Percentiles rank a stretch among this genome's conserved stretches.
Conservation (phyloP, 225 moss, liverwort and hornwort genomes). For the Anthoceros angustus region DNA sequence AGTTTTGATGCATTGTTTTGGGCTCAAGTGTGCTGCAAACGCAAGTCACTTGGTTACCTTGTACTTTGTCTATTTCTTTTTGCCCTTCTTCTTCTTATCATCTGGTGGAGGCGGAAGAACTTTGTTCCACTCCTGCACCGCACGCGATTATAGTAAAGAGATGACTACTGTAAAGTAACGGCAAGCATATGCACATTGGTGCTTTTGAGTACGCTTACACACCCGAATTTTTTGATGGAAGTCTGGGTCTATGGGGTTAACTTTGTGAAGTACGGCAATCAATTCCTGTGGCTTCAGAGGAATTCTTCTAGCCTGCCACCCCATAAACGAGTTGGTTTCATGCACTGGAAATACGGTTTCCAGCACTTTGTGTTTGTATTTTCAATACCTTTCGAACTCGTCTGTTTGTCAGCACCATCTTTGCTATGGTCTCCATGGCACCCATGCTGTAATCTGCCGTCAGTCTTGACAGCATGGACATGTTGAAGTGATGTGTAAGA, state of each 20-base stretch:
- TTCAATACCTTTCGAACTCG: constrained; percentile 24
- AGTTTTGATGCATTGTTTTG: not conserved
- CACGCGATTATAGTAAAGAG: not conserved
- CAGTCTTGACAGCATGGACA: constrained; percentile 53
- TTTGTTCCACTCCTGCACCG: not conserved
- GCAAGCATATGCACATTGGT: not conserved
- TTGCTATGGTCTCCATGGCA: constrained; percentile 55
- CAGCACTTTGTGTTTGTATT: not conserved
- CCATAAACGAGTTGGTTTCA: not conserved
- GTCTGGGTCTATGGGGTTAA: constrained; percentile 3
- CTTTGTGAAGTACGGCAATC: not conserved
- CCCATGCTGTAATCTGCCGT: constrained; percentile 51
- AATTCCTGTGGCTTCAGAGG: not conserved
- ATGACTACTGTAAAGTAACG: not conserved
- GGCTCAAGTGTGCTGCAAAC: not conserved
- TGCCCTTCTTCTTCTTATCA: not conserved
- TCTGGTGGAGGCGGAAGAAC: not conserved
- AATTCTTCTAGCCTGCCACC: not conserved
- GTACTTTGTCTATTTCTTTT: not conserved
- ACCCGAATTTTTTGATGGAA: not conserved
- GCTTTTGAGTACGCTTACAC: not conserved
- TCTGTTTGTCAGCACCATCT: constrained; percentile 23
- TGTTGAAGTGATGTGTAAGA: constrained; percentile 54
- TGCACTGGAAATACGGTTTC: not conserved
- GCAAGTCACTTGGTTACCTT: not conserved